Evolutionary conservation across 192 early-diverging fungal species (phyloP).

Genomic region (Powellomyces hirtus): DNA sequence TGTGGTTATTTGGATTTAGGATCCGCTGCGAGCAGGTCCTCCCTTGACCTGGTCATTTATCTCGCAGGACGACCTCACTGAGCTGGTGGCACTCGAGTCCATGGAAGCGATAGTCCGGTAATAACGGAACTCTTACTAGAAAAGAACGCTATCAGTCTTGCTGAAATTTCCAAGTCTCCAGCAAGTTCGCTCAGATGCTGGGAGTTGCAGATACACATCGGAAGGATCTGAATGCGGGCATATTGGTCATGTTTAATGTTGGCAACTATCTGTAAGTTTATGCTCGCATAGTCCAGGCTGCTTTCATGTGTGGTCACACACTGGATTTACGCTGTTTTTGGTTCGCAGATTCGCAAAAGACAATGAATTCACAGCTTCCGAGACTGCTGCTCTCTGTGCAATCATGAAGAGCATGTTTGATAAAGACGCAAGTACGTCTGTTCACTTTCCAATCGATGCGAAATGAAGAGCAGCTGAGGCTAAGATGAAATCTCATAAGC

Average conservation of each 20-base stretch:
- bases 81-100: not conserved
- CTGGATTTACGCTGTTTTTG: not conserved
- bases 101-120: not conserved
- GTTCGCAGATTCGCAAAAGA: slow-evolving; percentile 37
- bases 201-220: not conserved
- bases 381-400: slow-evolving; percentile 24
- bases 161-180: not conserved
- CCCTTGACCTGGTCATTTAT: slow-evolving; percentile 19
- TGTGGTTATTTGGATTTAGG: not conserved
- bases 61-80: slow-evolving; percentile 5
- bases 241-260: slow-evolving; percentile 8
- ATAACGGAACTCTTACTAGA: not conserved
- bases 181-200: slow-evolving; percentile 26
- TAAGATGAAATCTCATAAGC: not conserved
- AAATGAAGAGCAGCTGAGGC: not conserved
- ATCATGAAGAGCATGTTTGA: slow-evolving; percentile 33
- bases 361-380: slow-evolving; percentile 5
- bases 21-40: not conserved
- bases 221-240: slow-evolving; percentile 10
- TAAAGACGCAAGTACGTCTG: slow-evolving; percentile 1
- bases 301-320: not conserved
- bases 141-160: not conserved
- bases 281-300: not conserved
- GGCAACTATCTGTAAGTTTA: slow-evolving; percentile 18
- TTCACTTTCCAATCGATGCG: not conserved